Evolutionary conservation across 345 rosid genomes (phyloP).

Genomic region (Moricandia moricandioides): DNA sequence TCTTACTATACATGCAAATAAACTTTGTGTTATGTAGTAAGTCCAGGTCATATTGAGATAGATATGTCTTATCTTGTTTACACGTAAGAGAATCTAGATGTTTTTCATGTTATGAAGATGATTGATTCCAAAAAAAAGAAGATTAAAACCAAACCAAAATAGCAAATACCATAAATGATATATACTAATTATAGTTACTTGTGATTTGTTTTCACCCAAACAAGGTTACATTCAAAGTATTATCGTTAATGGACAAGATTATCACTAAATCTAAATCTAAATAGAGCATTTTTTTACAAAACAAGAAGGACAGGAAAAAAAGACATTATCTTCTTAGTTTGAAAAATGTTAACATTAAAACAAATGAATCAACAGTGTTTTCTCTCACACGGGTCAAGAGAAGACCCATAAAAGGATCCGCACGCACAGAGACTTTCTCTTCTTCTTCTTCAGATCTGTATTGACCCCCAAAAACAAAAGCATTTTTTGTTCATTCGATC

Average conservation of each 20-base stretch:
- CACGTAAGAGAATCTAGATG: neutral
- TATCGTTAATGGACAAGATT: neutral
- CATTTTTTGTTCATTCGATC: neutral
- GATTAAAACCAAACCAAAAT: neutral
- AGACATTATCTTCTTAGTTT: neutral
- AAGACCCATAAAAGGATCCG: constrained; percentile 8
- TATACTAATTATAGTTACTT: neutral
- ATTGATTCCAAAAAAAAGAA: neutral
- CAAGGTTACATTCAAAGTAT: neutral
- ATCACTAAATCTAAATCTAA: neutral
- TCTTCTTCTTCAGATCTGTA: constrained; percentile 29
- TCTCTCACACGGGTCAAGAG: constrained; percentile 24
- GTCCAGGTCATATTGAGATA: too few species aligned
- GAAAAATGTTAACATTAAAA: neutral
- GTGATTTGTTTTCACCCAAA: neutral
- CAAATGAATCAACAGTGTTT: neutral
- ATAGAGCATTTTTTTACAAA: neutral
- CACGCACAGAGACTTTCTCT: constrained; percentile 16
- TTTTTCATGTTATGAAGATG: neutral
- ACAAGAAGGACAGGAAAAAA: neutral
- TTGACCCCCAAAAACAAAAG: constrained; percentile 21
- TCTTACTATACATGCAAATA: too few species aligned
- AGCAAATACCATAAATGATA: neutral
- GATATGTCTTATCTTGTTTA: neutral
- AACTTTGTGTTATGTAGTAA: too few species aligned